Evolutionary conservation across 73 alveolate genomes (phyloP).

Genomic region (Tetrahymena borealis): DNA sequence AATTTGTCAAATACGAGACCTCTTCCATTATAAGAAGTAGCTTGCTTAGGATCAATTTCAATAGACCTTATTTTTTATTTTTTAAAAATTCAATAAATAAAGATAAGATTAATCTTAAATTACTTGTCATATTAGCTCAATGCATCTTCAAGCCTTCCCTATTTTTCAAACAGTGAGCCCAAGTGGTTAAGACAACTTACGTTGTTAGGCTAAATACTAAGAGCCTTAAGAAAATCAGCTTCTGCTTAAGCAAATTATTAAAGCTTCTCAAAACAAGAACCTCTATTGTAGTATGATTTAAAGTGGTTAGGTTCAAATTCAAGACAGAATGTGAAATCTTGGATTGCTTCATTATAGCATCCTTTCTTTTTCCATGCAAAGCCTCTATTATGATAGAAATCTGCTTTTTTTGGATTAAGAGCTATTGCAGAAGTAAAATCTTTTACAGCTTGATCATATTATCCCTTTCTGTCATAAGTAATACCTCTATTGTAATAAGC

Average conservation of each 20-base stretch:
- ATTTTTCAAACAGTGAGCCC: constrained; percentile 88
- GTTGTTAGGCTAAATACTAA: constrained; percentile 69
- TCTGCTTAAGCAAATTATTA: constrained; percentile 90
- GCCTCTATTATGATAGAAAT: constrained; percentile 95
- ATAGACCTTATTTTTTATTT: constrained; percentile 42
- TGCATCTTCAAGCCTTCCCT: constrained; percentile 79
- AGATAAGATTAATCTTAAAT: too few species aligned
- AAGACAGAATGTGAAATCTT: constrained; percentile 84
- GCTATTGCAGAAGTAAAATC: constrained; percentile 90
- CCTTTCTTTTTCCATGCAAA: constrained; percentile 91
- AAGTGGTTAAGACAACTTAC: constrained; percentile 87
- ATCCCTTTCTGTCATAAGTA: constrained; percentile 89
- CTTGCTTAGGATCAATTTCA: constrained; percentile 78
- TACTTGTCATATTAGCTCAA: constrained; percentile 75
- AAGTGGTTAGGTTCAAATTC: constrained; percentile 79
- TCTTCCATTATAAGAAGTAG: constrained; percentile 94
- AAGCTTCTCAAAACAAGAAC: constrained; percentile 94
- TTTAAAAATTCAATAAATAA: too few species aligned
- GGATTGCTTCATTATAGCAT: constrained; percentile 76
- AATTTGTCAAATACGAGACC: constrained; percentile 93
- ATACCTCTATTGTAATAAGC: constrained; percentile 96
- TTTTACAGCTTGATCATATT: constrained; percentile 82
- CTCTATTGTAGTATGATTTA: constrained; percentile 95
- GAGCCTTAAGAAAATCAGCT: constrained; percentile 77
- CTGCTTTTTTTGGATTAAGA: constrained; percentile 90